A percentile compares a stretch with the other conserved stretches of the same genome.
phyloP scores from a whole-genome alignment of 2,329 filamentous ascomycete species.

The Cladophialophora yegresii region DNA sequence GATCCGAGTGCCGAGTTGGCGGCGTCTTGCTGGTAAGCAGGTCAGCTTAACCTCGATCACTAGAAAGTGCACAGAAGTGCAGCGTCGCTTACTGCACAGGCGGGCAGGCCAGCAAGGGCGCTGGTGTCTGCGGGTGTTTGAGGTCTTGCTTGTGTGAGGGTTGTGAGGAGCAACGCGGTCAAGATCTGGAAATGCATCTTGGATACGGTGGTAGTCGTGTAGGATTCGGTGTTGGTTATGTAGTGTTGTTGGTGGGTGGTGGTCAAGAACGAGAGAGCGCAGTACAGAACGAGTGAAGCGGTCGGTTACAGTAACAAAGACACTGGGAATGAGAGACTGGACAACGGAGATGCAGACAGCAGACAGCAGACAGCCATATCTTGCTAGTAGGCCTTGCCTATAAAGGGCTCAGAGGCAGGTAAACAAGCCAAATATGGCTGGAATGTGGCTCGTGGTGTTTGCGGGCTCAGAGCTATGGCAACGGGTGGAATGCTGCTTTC shows the following conservation, averaged over 20 bases:
- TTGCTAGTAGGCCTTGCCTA: background rate
- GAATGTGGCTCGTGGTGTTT: conserved; percentile 13
- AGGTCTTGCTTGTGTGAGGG: conserved; percentile 20
- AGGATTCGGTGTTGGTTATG: background rate
- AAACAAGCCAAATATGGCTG: conserved; percentile 2
- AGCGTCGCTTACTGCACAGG: conserved; percentile 26
- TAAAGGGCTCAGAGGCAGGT: conserved; percentile 1
- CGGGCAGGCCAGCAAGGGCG: conserved; percentile 23
- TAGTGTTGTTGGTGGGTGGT: too few relatives aligned
- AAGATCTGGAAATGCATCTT: conserved; percentile 22
- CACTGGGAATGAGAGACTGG: background rate
- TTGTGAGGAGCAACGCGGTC: conserved; percentile 16
- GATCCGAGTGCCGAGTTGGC: conserved; percentile 21
- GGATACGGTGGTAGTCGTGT: background rate
- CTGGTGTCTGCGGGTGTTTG: conserved; percentile 18
- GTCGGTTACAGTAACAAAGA: background rate
- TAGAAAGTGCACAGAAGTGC: background rate
- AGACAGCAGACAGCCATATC: background rate
- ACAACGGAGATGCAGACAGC: background rate
- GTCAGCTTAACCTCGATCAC: background rate
- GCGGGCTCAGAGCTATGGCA: background rate
- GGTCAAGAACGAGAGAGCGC: background rate
- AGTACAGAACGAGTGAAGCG: background rate
- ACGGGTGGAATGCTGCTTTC: conserved; percentile 9
- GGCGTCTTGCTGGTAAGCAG: conserved; percentile 23